Percentiles rank a stretch among this genome's conserved stretches.
Conservation (phyloP, 768 basidiomycete species). For the Boletus sp. region DNA sequence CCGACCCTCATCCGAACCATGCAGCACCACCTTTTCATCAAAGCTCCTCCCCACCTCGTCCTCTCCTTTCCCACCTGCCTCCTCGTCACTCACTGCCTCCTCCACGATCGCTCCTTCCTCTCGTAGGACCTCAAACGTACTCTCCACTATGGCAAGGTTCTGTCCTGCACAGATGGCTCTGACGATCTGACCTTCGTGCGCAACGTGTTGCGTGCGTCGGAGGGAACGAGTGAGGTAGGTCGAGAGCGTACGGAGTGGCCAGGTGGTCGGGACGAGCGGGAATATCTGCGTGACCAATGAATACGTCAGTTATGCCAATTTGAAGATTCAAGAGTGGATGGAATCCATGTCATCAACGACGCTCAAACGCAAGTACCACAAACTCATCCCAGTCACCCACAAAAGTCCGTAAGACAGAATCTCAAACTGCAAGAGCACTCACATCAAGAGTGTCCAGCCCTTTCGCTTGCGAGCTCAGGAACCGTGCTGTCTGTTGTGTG, state of each 20-base stretch:
- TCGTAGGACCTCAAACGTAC: constrained; percentile 52
- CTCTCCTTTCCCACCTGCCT: constrained; percentile 21
- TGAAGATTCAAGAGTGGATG: background rate
- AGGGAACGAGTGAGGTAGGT: constrained; percentile 79
- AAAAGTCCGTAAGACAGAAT: background rate
- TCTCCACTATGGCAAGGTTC: constrained; percentile 70
- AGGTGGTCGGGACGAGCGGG: constrained; percentile 63
- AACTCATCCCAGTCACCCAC: background rate
- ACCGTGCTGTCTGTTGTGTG: constrained; percentile 54
- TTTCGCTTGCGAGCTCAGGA: constrained; percentile 78
- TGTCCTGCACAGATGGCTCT: constrained; percentile 77
- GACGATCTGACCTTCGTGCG: constrained; percentile 69
- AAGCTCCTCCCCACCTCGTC: constrained; percentile 22
- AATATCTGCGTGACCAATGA: constrained; percentile 46
- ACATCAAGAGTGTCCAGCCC: constrained; percentile 79
- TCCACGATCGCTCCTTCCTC: constrained; percentile 69
- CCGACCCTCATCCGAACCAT: constrained; percentile 4
- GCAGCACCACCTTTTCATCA: constrained; percentile 45
- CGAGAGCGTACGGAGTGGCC: constrained; percentile 71
- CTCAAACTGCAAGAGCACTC: constrained; percentile 25
- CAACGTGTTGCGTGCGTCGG: constrained; percentile 66
- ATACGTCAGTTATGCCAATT: background rate
- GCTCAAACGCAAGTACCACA: background rate
- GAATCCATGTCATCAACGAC: background rate
- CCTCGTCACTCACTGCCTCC: constrained; percentile 51